phyloP scores from a whole-genome alignment of 2,329 filamentous ascomycete genomes.

The Nannizziopsis barbatae region DNA sequence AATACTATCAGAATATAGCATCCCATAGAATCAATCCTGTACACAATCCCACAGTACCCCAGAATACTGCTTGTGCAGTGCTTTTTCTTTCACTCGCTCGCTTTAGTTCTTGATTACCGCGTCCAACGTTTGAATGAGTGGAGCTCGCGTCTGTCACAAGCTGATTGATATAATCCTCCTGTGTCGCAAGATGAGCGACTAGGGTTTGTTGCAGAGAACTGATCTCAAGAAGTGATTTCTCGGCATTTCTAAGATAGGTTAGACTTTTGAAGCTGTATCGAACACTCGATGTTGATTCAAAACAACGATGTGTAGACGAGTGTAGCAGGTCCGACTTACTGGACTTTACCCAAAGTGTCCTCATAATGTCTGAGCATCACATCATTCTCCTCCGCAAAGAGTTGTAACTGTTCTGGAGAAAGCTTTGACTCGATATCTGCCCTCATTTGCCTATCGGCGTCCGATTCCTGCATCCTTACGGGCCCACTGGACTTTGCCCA shows the following conservation, averaged over 20 bases:
- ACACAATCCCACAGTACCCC: conserved; percentile 64
- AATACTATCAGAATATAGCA: conserved; percentile 44
- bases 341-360: conserved; percentile 85
- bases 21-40: conserved; percentile 68
- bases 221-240: conserved; percentile 85
- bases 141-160: conserved; percentile 71
- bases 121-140: conserved; percentile 75
- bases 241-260: conserved; percentile 53
- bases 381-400: conserved; percentile 88
- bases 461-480: conserved; percentile 21
- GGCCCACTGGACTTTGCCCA: conserved; percentile 17
- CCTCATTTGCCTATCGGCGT: conserved; percentile 25
- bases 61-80: conserved; percentile 67
- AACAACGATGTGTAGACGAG: not conserved
- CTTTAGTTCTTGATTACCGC: conserved; percentile 84
- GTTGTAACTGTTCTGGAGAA: conserved; percentile 73
- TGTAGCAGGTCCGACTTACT: conserved; percentile 46
- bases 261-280: too few species aligned
- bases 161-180: conserved; percentile 81
- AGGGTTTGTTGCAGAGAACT: conserved; percentile 83
- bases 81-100: conserved; percentile 62
- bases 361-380: conserved; percentile 90
- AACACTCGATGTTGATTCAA: not conserved
- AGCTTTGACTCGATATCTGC: conserved; percentile 47
- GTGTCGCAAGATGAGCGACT: conserved; percentile 70